phyloP scores from a whole-genome alignment of 2,329 filamentous ascomycete genomes.

The Pleurostoma richardsiae region DNA sequence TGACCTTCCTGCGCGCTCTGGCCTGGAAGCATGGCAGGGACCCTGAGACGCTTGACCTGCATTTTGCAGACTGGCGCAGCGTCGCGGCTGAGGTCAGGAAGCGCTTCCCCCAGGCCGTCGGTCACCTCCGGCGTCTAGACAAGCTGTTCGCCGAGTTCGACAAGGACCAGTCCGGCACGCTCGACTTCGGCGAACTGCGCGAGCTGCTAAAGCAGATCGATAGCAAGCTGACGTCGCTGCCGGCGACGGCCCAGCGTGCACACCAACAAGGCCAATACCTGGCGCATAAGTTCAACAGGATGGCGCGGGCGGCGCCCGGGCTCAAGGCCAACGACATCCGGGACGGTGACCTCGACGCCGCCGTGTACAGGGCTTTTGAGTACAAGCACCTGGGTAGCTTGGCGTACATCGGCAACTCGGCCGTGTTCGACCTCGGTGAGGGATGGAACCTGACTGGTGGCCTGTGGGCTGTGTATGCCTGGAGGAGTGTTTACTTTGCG shows the following conservation, averaged over 20 bases:
- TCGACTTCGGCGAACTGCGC: constrained; percentile 88
- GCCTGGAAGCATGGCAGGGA: constrained; percentile 91
- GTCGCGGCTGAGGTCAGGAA: constrained; percentile 80
- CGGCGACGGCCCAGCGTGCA: constrained; percentile 91
- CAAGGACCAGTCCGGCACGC: constrained; percentile 84
- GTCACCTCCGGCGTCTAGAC: constrained; percentile 84
- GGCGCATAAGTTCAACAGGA: constrained; percentile 87
- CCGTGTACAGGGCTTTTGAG: constrained; percentile 90
- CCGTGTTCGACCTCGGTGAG: constrained; percentile 82
- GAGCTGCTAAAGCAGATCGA: constrained; percentile 91
- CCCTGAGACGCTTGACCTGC: constrained; percentile 80
- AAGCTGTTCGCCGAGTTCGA: constrained; percentile 90
- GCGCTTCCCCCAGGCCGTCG: constrained; percentile 84
- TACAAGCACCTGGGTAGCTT: constrained; percentile 88
- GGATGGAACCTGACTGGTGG: constrained; percentile 78
- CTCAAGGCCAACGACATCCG: constrained; percentile 74
- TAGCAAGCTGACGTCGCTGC: constrained; percentile 86
- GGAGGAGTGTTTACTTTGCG: constrained; percentile 94
- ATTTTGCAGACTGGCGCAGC: constrained; percentile 81
- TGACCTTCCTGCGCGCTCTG: constrained; percentile 81
- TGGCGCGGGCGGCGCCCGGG: constrained; percentile 72
- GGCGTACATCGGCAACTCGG: constrained; percentile 94
- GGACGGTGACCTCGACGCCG: constrained; percentile 87
- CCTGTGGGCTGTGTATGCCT: constrained; percentile 89
- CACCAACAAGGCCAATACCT: constrained; percentile 95